Base-by-base conservation (phyloP, 805 yeast genomes). In the Cyberlindnera petersonii region DNA sequence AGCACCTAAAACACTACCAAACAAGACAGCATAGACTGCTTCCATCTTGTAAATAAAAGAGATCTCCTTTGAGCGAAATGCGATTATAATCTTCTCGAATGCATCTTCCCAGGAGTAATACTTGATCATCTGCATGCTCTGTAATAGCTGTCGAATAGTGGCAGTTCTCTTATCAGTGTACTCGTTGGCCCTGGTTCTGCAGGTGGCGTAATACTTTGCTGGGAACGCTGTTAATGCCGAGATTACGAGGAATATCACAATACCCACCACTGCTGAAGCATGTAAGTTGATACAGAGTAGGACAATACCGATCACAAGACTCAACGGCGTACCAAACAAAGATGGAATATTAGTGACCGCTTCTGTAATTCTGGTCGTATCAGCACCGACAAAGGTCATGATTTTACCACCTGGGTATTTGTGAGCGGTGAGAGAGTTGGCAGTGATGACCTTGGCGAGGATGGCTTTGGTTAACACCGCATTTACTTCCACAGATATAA, bases 31-130 rank as follows among this genome's bases (percentile, higher is more conserved):
- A 86, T 74, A 19, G 73, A 58, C 31, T 27, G 74, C 62, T 49
- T 82, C 85, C 61, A 82, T 69, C 35, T 62, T 64, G 48, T 74
- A 68, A 44, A 86, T 66, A 33, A 64, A 62, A 3, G 49, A 45
- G 73, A 81, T 75, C 59, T 86, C 95, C n/a, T 63, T 56, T 1
- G 50, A 47, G 49, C 95, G 71, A 16, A 74, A 64, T 4, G 64
- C 64, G 4, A 72, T 52, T 26, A 86, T 69, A 31, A 71, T 59
- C 8, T 66, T 59, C 32, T 67, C 64, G 56, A 83, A 86, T 1
- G 95, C 85, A n/a, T 68, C 68, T 62, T 86, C 95, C 95, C 95
- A 86, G 3, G 89, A 79, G 56, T 86, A 86, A 58, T 71, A 82
- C 63, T 86, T 86, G 60, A 86, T 82, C 56, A 81, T 71, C 49